These are phyloP conservation scores for Hericium rajendrae DNA, from an alignment of 768 basidiomycete genomes.

Conservation along the genomic window DNA sequence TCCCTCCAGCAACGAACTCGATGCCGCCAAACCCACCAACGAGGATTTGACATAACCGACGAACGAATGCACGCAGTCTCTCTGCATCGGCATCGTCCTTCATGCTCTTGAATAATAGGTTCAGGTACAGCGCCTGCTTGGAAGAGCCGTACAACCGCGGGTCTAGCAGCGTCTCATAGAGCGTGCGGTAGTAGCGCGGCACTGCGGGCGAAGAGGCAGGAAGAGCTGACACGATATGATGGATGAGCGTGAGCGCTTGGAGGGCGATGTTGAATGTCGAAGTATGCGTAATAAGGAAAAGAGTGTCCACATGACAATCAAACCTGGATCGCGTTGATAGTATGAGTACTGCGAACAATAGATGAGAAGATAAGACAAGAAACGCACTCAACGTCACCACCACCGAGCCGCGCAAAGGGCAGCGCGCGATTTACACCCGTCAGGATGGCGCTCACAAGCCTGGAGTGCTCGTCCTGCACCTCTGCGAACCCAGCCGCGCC, in stretches of 20 bases:
- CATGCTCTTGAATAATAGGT: constrained; percentile 83
- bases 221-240: constrained; percentile 63
- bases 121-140: constrained; percentile 96
- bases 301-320: constrained; percentile 79
- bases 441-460: constrained; percentile 79
- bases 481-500: constrained; percentile 63
- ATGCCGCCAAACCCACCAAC: constrained; percentile 56
- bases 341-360: neutral
- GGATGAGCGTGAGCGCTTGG: constrained; percentile 83
- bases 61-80: constrained; percentile 72
- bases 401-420: constrained; percentile 81
- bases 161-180: constrained; percentile 88
- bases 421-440: constrained; percentile 93
- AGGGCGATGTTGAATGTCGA: constrained; percentile 96
- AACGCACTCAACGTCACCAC: constrained; percentile 52
- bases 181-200: constrained; percentile 68
- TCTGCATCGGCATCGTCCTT: constrained; percentile 53
- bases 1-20: constrained; percentile 82
- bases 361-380: neutral
- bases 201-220: constrained; percentile 37
- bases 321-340: constrained; percentile 38
- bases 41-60: constrained; percentile 76
- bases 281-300: constrained; percentile 90
- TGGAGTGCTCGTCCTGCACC: constrained; percentile 72
- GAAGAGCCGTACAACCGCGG: constrained; percentile 68